Conservation (phyloP, 176 grass and related monocot species). For the Paspalum vaginatum region DNA sequence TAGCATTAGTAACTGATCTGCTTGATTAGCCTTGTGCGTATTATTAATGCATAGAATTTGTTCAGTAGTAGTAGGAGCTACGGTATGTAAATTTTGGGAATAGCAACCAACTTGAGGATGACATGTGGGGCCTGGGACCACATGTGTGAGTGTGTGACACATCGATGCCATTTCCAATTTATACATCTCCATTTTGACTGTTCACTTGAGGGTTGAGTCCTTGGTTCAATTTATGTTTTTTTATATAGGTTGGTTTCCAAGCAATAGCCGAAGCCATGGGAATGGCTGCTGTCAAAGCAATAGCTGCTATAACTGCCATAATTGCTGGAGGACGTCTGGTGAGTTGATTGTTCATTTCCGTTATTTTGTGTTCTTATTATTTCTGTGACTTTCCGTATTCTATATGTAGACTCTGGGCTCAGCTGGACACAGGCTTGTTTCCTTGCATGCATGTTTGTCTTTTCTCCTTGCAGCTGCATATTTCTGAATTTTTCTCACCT, state of each 20-base stretch:
- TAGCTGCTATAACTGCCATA: constrained; percentile 95
- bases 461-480: constrained; percentile 37
- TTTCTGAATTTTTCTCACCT: constrained; percentile 22
- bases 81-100: constrained; percentile 6
- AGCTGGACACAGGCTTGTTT: constrained; percentile 12
- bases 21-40: not conserved
- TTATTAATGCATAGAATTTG: not conserved
- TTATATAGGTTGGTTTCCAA: constrained; percentile 91
- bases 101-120: constrained; percentile 11
- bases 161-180: not conserved
- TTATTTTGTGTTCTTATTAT: constrained; percentile 22
- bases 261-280: constrained; percentile 98
- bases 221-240: constrained; percentile 27
- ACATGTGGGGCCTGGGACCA: not conserved
- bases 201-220: constrained; percentile 22
- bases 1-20: not conserved
- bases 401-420: not conserved
- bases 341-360: constrained; percentile 41
- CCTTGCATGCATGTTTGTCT: not conserved
- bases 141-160: not conserved
- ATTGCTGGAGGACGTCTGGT: constrained; percentile 98
- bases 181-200: not conserved
- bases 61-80: not conserved
- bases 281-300: constrained; percentile 92
- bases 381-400: constrained; percentile 7